Evolutionary conservation across 805 yeast genomes (phyloP).

Genomic region (Kregervanrija pseudodelftensis): DNA sequence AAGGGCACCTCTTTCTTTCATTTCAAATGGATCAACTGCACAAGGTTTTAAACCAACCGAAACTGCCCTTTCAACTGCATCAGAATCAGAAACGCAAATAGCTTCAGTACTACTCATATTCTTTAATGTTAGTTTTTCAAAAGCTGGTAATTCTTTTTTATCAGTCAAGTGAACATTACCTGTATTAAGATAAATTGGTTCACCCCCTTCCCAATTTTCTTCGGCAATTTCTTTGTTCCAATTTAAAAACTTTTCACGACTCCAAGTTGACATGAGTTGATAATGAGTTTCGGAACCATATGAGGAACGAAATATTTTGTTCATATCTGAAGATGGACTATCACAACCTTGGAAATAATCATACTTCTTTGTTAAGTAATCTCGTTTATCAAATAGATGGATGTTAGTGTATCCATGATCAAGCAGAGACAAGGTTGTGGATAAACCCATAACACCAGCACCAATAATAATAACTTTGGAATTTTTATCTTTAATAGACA

Average conservation of each 20-base stretch:
- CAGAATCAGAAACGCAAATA: constrained; percentile 14
- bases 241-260: background rate
- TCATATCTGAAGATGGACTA: constrained; percentile 4
- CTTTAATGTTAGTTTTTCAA: constrained; percentile 16
- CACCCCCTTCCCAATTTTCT: constrained; percentile 19
- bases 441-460: background rate
- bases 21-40: constrained; percentile 17
- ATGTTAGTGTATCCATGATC: constrained; percentile 2
- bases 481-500: background rate
- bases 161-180: constrained; percentile 22
- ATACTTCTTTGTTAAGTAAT: constrained; percentile 1
- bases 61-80: constrained; percentile 17
- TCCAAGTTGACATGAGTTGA: background rate
- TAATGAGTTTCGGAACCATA: constrained; percentile 1
- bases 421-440: constrained; percentile 1
- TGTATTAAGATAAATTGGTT: constrained; percentile 18
- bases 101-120: constrained; percentile 13
- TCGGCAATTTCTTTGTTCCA: constrained; percentile 23
- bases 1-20: constrained; percentile 9
- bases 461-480: background rate
- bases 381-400: constrained; percentile 4
- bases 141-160: constrained; percentile 14
- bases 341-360: constrained; percentile 4
- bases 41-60: constrained; percentile 12
- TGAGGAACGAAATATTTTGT: constrained; percentile 2